These are phyloP conservation scores for Lepidium africanum DNA, from an alignment of 345 rosid species.

Conservation along the genomic window DNA sequence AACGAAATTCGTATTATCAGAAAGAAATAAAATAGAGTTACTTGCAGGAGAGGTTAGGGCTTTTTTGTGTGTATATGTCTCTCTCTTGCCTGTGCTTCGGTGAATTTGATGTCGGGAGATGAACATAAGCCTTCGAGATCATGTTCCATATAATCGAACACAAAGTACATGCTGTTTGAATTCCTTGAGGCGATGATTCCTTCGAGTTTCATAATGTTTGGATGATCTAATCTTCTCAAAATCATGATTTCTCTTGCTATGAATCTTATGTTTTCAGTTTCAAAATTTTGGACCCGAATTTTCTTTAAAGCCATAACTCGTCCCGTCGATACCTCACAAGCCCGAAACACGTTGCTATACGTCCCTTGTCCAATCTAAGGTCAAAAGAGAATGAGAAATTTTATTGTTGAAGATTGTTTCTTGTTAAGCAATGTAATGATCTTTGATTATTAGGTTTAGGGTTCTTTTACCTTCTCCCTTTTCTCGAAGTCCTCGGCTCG, in stretches of 20 bases:
- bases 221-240: conserved; percentile 75
- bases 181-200: conserved; percentile 60
- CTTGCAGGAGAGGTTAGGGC: background rate
- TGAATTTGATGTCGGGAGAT: conserved; percentile 51
- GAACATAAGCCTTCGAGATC: conserved; percentile 66
- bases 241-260: conserved; percentile 74
- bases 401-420: conserved; percentile 1
- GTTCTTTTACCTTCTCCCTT: conserved; percentile 57
- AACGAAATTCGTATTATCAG: background rate
- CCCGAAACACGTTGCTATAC: conserved; percentile 72
- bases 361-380: conserved; percentile 81
- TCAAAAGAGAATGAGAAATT: background rate
- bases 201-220: conserved; percentile 62
- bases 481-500: conserved; percentile 66
- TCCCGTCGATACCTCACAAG: conserved; percentile 67
- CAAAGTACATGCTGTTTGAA: conserved; percentile 60
- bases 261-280: conserved; percentile 68
- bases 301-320: conserved; percentile 67
- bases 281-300: conserved; percentile 64
- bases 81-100: conserved; percentile 48
- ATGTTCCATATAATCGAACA: conserved; percentile 80
- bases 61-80: background rate
- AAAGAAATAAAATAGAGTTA: background rate
- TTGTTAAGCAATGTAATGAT: background rate
- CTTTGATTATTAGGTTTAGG: background rate